Percentiles rank a stretch among this genome's conserved stretches.
phyloP scores from a whole-genome alignment of 2,329 filamentous ascomycete species.

The Periconia macrospinosa region DNA sequence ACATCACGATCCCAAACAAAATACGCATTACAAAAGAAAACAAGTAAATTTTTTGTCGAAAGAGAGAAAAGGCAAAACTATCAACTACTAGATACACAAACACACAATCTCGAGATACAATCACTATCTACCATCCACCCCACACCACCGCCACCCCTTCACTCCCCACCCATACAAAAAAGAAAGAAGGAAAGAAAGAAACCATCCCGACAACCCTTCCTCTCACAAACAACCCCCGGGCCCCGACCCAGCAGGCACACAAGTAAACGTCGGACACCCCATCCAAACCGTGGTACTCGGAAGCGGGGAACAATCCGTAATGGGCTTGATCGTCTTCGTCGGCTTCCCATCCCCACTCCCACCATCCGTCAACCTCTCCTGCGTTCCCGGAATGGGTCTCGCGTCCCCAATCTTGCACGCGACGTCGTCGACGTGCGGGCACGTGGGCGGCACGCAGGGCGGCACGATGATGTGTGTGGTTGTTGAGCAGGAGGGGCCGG shows the following conservation, averaged over 20 bases:
- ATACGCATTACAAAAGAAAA: no score
- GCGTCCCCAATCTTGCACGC: conserved; percentile 16
- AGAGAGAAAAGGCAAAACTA: no score
- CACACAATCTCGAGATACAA: no score
- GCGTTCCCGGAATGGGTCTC: not conserved
- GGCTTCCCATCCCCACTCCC: conserved; percentile 18
- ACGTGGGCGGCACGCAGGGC: conserved; percentile 19
- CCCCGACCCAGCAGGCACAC: conserved; percentile 12
- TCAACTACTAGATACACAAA: no score
- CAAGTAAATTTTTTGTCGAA: no score
- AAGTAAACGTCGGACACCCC: conserved; percentile 26
- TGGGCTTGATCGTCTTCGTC: conserved; percentile 1
- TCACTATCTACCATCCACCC: no score
- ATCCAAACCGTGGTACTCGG: conserved; percentile 12
- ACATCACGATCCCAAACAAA: no score
- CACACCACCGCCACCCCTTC: no score
- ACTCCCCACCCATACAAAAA: no score
- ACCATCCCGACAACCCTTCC: no score
- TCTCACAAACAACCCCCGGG: no score
- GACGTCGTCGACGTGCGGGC: conserved; percentile 7
- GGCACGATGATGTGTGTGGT: conserved; percentile 13
- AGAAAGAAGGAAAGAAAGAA: no score
- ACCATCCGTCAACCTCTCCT: not conserved
- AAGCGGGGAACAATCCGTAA: conserved; percentile 1
- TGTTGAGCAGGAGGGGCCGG: conserved; percentile 6